phyloP scores from a whole-genome alignment of 306 rosid species.

The Dalbergia cultrata region DNA sequence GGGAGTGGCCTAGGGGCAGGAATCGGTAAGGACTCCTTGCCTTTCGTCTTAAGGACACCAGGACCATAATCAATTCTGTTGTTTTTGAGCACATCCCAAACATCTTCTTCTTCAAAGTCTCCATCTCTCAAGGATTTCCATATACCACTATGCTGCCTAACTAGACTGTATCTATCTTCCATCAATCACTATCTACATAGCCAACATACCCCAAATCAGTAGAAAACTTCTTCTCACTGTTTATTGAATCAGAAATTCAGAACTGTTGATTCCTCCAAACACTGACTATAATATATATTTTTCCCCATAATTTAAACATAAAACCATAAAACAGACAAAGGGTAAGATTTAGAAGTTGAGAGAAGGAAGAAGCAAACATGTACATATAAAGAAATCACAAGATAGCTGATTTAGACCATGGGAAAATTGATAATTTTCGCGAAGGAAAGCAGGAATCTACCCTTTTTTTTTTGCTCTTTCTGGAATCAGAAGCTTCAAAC shows the following conservation, averaged over 20 bases:
- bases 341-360: neutral
- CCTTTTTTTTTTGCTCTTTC: conserved; percentile 7
- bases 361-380: conserved; percentile 9
- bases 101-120: conserved; percentile 82
- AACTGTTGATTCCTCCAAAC: no score
- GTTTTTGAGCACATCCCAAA: conserved; percentile 68
- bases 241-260: conserved; percentile 6
- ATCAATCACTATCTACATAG: conserved; percentile 53
- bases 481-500: conserved; percentile 49
- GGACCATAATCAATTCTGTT: conserved; percentile 43
- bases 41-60: conserved; percentile 31
- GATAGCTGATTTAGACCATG: neutral
- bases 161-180: conserved; percentile 55
- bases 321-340: neutral
- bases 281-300: no score
- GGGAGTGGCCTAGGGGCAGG: conserved; percentile 48
- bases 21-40: conserved; percentile 33
- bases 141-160: conserved; percentile 62
- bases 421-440: neutral
- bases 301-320: neutral
- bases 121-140: conserved; percentile 86
- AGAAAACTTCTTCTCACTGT: neutral
- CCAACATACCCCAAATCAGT: conserved; percentile 34
- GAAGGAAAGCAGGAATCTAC: conserved; percentile 40
- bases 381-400: neutral